phyloP scores from a whole-genome alignment of 2,329 filamentous ascomycete species.

The Hymenoscyphus scutula region DNA sequence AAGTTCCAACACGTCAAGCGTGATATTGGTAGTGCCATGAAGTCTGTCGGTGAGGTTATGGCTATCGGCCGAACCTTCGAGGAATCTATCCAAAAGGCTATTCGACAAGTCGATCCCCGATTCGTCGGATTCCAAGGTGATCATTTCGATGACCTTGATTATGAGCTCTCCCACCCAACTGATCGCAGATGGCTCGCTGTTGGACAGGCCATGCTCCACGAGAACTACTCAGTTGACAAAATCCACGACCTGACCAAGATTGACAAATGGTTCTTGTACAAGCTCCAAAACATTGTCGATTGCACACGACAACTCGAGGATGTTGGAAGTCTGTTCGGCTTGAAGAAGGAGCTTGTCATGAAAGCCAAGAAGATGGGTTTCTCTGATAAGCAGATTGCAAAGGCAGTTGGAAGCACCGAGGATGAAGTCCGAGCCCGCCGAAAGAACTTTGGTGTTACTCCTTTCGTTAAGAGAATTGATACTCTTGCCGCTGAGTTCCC shows the following conservation, averaged over 20 bases:
- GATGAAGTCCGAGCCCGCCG: slow-evolving; percentile 84
- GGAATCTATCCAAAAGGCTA: slow-evolving; percentile 98
- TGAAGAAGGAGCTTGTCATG: slow-evolving; percentile 84
- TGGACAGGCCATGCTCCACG: slow-evolving; percentile 95
- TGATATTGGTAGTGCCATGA: slow-evolving; percentile 97
- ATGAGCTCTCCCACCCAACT: slow-evolving; percentile 85
- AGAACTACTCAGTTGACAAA: slow-evolving; percentile 88
- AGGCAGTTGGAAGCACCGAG: slow-evolving; percentile 80
- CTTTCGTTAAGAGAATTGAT: slow-evolving; percentile 98
- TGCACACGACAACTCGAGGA: slow-evolving; percentile 83
- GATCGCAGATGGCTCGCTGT: slow-evolving; percentile 97
- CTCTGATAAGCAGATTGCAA: slow-evolving; percentile 92
- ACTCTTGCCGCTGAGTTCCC: slow-evolving; percentile 80
- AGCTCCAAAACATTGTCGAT: slow-evolving; percentile 95
- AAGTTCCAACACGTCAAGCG: slow-evolving; percentile 99
- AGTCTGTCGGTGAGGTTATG: slow-evolving; percentile 99
- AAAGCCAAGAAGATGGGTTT: slow-evolving; percentile 98
- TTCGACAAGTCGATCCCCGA: slow-evolving; percentile 90
- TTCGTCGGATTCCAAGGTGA: slow-evolving; percentile 94
- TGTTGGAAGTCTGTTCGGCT: slow-evolving; percentile 74
- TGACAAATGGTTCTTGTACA: slow-evolving; percentile 99
- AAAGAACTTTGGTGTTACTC: slow-evolving; percentile 82
- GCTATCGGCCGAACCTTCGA: slow-evolving; percentile 98
- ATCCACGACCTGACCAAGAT: slow-evolving; percentile 96
- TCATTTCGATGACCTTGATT: slow-evolving; percentile 90